These are phyloP conservation scores for Cladosporium velox DNA, from an alignment of 2,329 filamentous ascomycete genomes.

Conservation along the genomic window DNA sequence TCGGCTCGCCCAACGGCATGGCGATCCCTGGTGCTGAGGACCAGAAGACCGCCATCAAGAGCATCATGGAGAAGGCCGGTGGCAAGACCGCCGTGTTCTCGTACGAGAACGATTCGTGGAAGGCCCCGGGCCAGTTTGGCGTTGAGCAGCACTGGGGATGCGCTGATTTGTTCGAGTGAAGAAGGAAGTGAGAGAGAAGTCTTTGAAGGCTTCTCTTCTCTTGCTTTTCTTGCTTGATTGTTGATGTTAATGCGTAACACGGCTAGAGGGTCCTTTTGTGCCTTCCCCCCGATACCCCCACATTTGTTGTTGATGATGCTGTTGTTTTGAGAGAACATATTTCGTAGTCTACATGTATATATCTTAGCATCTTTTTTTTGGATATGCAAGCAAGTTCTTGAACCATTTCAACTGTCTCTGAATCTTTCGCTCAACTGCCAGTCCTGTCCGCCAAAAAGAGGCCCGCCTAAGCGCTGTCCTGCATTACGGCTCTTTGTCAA, in stretches of 20 bases:
- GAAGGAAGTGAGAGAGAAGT: not conserved
- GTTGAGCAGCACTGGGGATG: slow-evolving; percentile 85
- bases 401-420: not conserved
- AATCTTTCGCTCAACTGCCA: not conserved
- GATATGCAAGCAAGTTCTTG: not conserved
- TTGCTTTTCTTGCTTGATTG: not conserved
- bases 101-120: slow-evolving; percentile 79
- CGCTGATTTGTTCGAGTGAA: slow-evolving; percentile 37
- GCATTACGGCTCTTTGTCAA: not conserved
- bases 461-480: not conserved
- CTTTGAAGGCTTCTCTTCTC: not conserved
- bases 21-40: slow-evolving; percentile 67
- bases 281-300: not conserved
- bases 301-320: not conserved
- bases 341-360: not conserved
- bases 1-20: slow-evolving; percentile 68
- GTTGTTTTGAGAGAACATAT: not conserved
- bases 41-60: slow-evolving; percentile 72
- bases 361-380: not conserved
- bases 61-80: slow-evolving; percentile 68
- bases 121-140: slow-evolving; percentile 65
- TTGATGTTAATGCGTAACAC: not conserved
- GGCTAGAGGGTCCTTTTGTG: not conserved
- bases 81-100: slow-evolving; percentile 78
- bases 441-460: not conserved